Evolutionary conservation across 768 basidiomycete genomes (phyloP).

Genomic region (Leccinellum rugosiceps): DNA sequence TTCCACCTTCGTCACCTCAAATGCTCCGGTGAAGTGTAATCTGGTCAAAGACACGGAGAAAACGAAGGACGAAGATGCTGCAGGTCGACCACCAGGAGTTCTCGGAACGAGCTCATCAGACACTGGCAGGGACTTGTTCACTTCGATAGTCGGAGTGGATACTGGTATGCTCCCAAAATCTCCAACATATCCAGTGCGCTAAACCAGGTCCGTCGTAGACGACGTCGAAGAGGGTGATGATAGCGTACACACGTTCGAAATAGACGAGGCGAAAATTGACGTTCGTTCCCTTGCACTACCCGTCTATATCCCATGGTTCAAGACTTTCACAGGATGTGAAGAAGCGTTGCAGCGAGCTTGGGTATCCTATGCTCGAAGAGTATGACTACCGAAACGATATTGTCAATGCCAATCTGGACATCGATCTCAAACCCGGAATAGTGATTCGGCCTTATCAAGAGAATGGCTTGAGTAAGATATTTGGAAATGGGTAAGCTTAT

Average conservation of each 20-base stretch:
- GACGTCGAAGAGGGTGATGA: constrained; percentile 98
- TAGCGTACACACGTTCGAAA: constrained; percentile 95
- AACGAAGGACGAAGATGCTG: constrained; percentile 49
- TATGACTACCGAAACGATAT: constrained; percentile 99
- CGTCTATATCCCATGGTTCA: background rate
- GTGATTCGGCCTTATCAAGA: constrained; percentile 98
- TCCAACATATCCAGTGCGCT: background rate
- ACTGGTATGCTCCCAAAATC: constrained; percentile 49
- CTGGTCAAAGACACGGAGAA: too few relatives aligned
- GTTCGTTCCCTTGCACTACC: constrained; percentile 39
- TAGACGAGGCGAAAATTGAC: constrained; percentile 91
- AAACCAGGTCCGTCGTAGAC: constrained; percentile 45
- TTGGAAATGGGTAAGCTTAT: constrained; percentile 84
- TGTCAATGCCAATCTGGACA: constrained; percentile 93
- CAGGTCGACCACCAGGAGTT: constrained; percentile 28
- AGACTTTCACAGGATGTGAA: constrained; percentile 73
- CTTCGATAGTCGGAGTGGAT: constrained; percentile 94
- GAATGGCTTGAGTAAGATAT: constrained; percentile 98
- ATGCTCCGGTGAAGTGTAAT: constrained; percentile 78
- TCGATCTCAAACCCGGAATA: constrained; percentile 96
- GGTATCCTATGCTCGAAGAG: constrained; percentile 98
- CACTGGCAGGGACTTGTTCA: constrained; percentile 83
- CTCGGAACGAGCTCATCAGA: constrained; percentile 42
- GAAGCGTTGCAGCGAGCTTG: constrained; percentile 92
- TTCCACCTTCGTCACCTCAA: constrained; percentile 72